Conservation (phyloP, 371 early-diverging fungal genomes). For the Blakeslea trispora region DNA sequence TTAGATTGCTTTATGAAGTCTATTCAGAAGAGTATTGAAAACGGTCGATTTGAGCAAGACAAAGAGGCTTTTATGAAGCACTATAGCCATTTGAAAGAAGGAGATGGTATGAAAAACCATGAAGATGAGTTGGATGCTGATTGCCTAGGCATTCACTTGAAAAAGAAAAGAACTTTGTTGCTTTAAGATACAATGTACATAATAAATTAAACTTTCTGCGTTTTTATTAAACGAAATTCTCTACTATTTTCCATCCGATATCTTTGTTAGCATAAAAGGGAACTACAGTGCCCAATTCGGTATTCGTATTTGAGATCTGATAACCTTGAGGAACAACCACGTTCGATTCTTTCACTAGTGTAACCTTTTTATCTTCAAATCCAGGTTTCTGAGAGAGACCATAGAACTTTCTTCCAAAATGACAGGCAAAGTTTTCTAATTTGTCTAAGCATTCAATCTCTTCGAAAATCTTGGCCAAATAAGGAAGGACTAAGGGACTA, state of each 20-base stretch:
- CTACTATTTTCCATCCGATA: slow-evolving; percentile 70
- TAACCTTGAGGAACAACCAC: slow-evolving; percentile 61
- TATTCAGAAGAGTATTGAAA: slow-evolving; percentile 61
- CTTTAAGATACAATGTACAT: slow-evolving; percentile 24
- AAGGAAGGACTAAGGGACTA: slow-evolving; percentile 80
- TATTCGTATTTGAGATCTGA: slow-evolving; percentile 47
- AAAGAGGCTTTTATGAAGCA: slow-evolving; percentile 45
- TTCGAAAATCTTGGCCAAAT: slow-evolving; percentile 88
- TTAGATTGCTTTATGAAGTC: slow-evolving; percentile 63
- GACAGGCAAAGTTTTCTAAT: slow-evolving; percentile 81
- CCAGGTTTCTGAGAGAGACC: slow-evolving; percentile 59
- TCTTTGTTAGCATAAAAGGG: slow-evolving; percentile 85
- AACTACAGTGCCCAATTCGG: slow-evolving; percentile 71
- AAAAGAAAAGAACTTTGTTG: slow-evolving; percentile 44
- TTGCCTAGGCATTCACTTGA: slow-evolving; percentile 42
- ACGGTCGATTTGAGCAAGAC: slow-evolving; percentile 53
- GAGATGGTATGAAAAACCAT: slow-evolving; percentile 34
- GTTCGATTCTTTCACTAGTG: slow-evolving; percentile 53
- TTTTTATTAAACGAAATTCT: slow-evolving; percentile 37
- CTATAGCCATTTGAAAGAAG: slow-evolving; percentile 40
- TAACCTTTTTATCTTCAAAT: slow-evolving; percentile 53
- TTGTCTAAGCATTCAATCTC: slow-evolving; percentile 81
- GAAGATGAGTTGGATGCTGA: slow-evolving; percentile 44
- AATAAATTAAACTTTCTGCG: slow-evolving; percentile 11
- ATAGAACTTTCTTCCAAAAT: slow-evolving; percentile 86